Evolutionary conservation across 2,329 filamentous ascomycete genomes (phyloP), one percentile per base, ranked within the genome.

Genomic region (Colletotrichum shisoi): DNA sequence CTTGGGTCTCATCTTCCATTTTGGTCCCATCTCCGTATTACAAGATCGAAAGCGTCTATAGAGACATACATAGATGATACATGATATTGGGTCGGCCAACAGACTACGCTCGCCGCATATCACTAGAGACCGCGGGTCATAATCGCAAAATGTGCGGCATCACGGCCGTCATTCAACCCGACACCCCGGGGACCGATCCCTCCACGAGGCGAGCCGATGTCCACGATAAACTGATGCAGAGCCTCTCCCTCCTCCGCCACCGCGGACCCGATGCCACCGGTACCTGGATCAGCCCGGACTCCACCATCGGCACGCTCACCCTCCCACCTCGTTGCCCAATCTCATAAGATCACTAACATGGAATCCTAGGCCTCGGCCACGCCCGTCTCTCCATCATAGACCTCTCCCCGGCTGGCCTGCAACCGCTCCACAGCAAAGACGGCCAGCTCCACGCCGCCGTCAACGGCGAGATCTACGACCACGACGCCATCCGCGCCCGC

Each of bases 371-470:
- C 4, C 77, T 85, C 40, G 83, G 78, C 15, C 83, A 85, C 71
- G 79, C 79, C 52, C 79, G 83, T 34, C 76, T 85, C 7, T 78
- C 82, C 11, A 85, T 85, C 72, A 83, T 83, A 67, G 83, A 86
- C 69, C 77, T 85, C 0, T 79, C 77, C 11, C 73, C 78, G 0
- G 73, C 73, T 12, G 84, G 81, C 4, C 71, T 73, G 4, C 84
- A 85, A 69, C 84, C 83, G 1, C 74, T 83, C 24, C 77, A 79
- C 59, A 74, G 76, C 64, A 60, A 69, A 7, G 73, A 78, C 4
- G 27, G 12, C 19, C 4, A 54, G 31, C 7, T 87, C 15, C 84
- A 87, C 72, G 84, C 83, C 1, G 80, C 87, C n/a, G 82, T 87
- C 31, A 87, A 85, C 65, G 85, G 85, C 37, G 49, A 52, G 49